Conservation (phyloP, 169 alveolate genomes). For the Plasmodium knowlesi region DNA sequence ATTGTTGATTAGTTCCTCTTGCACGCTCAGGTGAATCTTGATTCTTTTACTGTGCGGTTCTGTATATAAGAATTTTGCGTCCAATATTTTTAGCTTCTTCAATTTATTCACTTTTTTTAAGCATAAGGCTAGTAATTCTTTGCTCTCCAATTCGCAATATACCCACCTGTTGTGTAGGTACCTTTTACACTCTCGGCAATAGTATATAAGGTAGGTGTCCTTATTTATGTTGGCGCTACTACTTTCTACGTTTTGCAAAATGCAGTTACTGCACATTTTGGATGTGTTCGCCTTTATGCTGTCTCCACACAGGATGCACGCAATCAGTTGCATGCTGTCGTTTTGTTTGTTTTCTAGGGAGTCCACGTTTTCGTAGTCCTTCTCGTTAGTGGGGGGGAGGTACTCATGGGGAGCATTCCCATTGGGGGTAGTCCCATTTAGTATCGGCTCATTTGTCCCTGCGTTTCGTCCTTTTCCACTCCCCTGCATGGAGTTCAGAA, state of each 20-base stretch:
- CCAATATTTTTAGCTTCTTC: slow-evolving; percentile 93
- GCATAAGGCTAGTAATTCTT: slow-evolving; percentile 96
- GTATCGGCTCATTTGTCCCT: background rate
- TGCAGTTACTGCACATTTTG: slow-evolving; percentile 93
- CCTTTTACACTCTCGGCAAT: slow-evolving; percentile 93
- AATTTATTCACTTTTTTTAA: slow-evolving; percentile 96
- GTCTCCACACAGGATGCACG: slow-evolving; percentile 94
- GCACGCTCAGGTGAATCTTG: slow-evolving; percentile 95
- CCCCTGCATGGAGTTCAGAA: slow-evolving; percentile 39
- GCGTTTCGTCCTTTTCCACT: background rate
- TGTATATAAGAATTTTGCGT: slow-evolving; percentile 96
- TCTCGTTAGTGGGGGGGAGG: background rate
- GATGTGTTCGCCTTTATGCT: slow-evolving; percentile 90
- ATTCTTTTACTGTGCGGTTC: slow-evolving; percentile 97
- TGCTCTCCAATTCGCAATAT: slow-evolving; percentile 94
- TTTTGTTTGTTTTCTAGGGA: background rate
- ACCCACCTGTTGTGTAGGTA: slow-evolving; percentile 96
- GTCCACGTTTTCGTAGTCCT: slow-evolving; percentile 21
- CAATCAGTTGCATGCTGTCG: background rate
- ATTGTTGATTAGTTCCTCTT: slow-evolving; percentile 94
- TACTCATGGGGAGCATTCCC: background rate
- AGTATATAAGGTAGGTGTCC: slow-evolving; percentile 79
- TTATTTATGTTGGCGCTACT: slow-evolving; percentile 54
- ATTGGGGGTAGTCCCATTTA: background rate
- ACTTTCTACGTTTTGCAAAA: slow-evolving; percentile 90